phyloP scores from a whole-genome alignment of 83 land plant species.

The Picea engelmannii region DNA sequence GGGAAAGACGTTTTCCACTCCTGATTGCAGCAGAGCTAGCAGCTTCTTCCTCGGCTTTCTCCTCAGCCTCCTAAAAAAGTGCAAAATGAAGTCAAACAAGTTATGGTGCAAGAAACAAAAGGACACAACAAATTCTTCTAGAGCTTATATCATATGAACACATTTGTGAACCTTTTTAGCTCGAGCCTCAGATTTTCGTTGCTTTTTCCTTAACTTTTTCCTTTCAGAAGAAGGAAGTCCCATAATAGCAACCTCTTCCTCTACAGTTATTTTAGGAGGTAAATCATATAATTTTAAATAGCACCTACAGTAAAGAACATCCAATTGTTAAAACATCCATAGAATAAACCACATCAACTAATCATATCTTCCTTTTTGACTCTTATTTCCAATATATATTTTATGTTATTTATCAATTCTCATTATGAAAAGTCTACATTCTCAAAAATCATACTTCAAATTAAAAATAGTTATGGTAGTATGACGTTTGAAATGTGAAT shows the following conservation, averaged over 20 bases:
- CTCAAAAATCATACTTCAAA: too few species aligned
- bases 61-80: conserved; percentile 79
- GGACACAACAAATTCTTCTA: too few species aligned
- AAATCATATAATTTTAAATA: conserved; percentile 79
- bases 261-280: conserved; percentile 69
- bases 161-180: conserved; percentile 71
- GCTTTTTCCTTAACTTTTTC: conserved; percentile 82
- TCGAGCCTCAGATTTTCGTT: conserved; percentile 85
- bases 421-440: too few species aligned
- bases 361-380: too few species aligned
- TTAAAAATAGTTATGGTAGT: too few species aligned
- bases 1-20: conserved; percentile 58
- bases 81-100: conserved; percentile 3
- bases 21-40: conserved; percentile 35
- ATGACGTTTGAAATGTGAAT: too few species aligned
- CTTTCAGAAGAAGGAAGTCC: conserved; percentile 81
- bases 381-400: too few species aligned
- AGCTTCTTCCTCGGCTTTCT: conserved; percentile 56
- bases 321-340: too few species aligned
- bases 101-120: too few species aligned
- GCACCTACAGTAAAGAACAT: conserved; percentile 59
- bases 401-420: too few species aligned
- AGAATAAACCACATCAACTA: too few species aligned
- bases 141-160: too few species aligned
- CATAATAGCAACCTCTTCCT: conserved; percentile 81